Conservation (phyloP, 2,329 filamentous ascomycete genomes). For the Penicillium sp. region DNA sequence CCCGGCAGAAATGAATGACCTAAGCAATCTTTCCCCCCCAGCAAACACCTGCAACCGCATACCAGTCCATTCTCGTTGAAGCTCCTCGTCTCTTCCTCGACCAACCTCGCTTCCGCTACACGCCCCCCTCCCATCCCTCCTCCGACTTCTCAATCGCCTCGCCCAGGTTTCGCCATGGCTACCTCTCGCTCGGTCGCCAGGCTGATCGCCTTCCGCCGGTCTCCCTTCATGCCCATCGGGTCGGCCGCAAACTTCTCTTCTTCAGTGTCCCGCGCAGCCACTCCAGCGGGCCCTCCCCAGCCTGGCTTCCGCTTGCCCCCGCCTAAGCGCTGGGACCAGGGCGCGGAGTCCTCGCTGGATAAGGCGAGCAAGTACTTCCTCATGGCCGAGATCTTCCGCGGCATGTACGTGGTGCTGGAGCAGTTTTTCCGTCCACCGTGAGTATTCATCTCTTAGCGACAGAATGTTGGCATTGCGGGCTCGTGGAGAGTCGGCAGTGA, state of each 20-base stretch:
- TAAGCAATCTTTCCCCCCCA: conserved; percentile 22
- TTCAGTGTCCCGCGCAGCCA: conserved; percentile 54
- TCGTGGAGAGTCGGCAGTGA: background rate
- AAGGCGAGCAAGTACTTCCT: conserved; percentile 90
- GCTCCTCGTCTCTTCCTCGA: conserved; percentile 15
- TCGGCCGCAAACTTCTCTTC: conserved; percentile 58
- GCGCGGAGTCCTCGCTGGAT: conserved; percentile 70
- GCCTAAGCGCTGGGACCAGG: conserved; percentile 72
- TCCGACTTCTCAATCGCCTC: conserved; percentile 16
- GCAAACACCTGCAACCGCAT: conserved; percentile 25
- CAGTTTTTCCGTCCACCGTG: conserved; percentile 98
- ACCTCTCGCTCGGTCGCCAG: conserved; percentile 41
- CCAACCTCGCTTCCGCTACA: background rate
- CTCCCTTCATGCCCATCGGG: conserved; percentile 34
- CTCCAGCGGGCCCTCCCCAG: conserved; percentile 72
- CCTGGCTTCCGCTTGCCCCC: conserved; percentile 71
- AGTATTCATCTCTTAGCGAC: conserved; percentile 42
- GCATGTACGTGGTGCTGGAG: conserved; percentile 97
- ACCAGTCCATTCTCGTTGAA: conserved; percentile 16
- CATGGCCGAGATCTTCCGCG: conserved; percentile 88
- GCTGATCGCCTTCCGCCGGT: conserved; percentile 39
- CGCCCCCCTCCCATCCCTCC: conserved; percentile 10
- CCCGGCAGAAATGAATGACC: conserved; percentile 36
- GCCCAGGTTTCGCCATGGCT: conserved; percentile 32
- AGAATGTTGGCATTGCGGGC: background rate